Evolutionary conservation across 2,329 filamentous ascomycete species (phyloP).

Genomic region (Fusarium mangiferae): DNA sequence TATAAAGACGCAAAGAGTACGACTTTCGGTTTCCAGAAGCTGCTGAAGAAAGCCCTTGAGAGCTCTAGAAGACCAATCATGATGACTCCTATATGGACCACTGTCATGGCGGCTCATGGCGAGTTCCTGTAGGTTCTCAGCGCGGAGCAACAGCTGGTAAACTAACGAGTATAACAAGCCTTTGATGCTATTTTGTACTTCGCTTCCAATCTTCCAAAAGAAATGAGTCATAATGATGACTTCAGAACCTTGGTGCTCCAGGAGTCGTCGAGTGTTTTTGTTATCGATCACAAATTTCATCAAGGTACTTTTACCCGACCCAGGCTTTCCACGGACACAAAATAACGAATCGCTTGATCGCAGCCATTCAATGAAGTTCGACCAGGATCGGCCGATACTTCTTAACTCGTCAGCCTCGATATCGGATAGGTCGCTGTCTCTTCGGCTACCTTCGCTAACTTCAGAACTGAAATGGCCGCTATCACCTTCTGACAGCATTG

Average conservation of each 20-base stretch:
- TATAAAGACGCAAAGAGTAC: rapidly evolving
- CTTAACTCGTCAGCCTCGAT: not conserved
- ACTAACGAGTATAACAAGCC: not conserved
- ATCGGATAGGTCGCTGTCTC: rapidly evolving
- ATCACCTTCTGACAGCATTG: rapidly evolving
- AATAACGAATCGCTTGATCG: not conserved
- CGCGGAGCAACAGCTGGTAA: rapidly evolving
- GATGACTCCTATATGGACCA: no score
- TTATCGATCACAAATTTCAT: constrained; percentile 9
- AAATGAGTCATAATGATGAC: not conserved
- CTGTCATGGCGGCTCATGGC: no score
- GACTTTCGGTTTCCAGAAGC: rapidly evolving
- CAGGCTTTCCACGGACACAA: constrained; percentile 23
- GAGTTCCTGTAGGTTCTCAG: no score
- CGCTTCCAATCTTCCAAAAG: not conserved
- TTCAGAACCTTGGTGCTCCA: rapidly evolving
- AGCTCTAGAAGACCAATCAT: rapidly evolving
- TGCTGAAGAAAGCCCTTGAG: rapidly evolving
- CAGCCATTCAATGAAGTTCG: not conserved
- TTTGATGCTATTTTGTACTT: not conserved
- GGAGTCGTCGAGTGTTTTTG: not conserved
- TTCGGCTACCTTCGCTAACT: not conserved
- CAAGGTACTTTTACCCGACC: constrained; percentile 27
- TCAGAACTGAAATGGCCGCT: rapidly evolving
- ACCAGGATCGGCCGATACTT: not conserved